phyloP scores from a whole-genome alignment of 805 yeast species.

The Nakazawaea peltata region DNA sequence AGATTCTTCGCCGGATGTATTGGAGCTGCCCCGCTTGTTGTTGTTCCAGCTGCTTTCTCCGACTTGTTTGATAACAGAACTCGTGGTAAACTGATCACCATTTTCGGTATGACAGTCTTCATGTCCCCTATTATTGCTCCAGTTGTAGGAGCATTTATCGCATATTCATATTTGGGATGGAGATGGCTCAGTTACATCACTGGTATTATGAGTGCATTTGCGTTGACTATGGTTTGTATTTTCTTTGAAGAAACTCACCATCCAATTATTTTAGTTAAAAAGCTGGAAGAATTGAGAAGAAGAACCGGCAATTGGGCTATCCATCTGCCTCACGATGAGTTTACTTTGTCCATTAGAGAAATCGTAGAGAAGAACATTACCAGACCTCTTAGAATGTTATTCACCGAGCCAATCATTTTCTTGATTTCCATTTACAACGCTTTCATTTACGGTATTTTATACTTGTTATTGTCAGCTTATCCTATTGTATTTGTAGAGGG shows the following conservation, averaged over 20 bases:
- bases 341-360: conserved; percentile 46
- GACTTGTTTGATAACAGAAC: conserved; percentile 61
- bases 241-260: conserved; percentile 64
- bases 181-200: conserved; percentile 73
- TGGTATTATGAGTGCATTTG: conserved; percentile 49
- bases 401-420: conserved; percentile 66
- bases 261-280: conserved; percentile 52
- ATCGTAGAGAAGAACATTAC: conserved; percentile 54
- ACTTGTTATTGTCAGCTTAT: conserved; percentile 65
- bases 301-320: conserved; percentile 79
- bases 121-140: conserved; percentile 82
- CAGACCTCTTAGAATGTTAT: conserved; percentile 62
- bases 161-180: conserved; percentile 63
- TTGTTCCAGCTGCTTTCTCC: conserved; percentile 81
- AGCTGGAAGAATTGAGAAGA: conserved; percentile 55
- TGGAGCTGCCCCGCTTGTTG: conserved; percentile 82
- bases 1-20: conserved; percentile 74
- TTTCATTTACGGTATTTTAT: conserved; percentile 73
- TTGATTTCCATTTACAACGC: conserved; percentile 64
- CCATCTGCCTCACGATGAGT: conserved; percentile 68
- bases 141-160: conserved; percentile 63
- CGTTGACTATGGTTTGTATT: conserved; percentile 30
- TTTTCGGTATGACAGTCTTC: conserved; percentile 68
- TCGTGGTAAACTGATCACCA: conserved; percentile 70
- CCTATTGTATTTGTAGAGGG: conserved; percentile 62